Percentiles rank a stretch among this genome's conserved stretches.
These are phyloP conservation scores for Anisodus acutangulus DNA, from an alignment of 257 asterid genomes.

Conservation along the genomic window DNA sequence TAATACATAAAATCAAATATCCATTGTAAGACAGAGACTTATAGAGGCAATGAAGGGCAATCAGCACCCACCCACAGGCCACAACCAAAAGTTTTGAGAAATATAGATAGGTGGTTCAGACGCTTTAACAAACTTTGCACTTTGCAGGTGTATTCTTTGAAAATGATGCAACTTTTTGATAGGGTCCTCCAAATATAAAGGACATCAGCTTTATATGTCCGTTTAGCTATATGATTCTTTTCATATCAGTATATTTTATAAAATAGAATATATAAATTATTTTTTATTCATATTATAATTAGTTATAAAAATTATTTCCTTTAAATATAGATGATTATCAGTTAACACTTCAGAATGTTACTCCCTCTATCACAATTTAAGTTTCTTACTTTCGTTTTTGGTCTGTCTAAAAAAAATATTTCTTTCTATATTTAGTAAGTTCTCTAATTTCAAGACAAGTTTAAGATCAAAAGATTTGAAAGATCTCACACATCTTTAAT, in stretches of 20 bases:
- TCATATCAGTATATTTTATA: neutral
- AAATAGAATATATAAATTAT: neutral
- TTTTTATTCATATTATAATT: no score
- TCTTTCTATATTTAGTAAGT: no score
- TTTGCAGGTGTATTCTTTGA: constrained; percentile 20
- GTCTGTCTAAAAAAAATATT: no score
- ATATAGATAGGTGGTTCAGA: neutral
- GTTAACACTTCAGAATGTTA: neutral
- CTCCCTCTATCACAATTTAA: neutral
- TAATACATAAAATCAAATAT: no score
- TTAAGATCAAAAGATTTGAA: no score
- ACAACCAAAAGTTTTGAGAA: neutral
- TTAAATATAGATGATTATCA: neutral
- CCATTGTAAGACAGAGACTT: neutral
- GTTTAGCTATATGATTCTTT: neutral
- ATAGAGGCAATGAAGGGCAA: neutral
- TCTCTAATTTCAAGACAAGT: no score
- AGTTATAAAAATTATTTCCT: neutral
- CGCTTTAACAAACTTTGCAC: neutral
- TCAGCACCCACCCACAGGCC: no score
- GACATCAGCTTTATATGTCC: neutral
- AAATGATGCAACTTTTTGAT: constrained; percentile 15
- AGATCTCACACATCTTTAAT: no score
- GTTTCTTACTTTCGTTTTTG: no score
- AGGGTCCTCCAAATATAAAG: constrained; percentile 22